Conservation (phyloP, 2,329 filamentous ascomycete species). For the Thelonectria blattea region DNA sequence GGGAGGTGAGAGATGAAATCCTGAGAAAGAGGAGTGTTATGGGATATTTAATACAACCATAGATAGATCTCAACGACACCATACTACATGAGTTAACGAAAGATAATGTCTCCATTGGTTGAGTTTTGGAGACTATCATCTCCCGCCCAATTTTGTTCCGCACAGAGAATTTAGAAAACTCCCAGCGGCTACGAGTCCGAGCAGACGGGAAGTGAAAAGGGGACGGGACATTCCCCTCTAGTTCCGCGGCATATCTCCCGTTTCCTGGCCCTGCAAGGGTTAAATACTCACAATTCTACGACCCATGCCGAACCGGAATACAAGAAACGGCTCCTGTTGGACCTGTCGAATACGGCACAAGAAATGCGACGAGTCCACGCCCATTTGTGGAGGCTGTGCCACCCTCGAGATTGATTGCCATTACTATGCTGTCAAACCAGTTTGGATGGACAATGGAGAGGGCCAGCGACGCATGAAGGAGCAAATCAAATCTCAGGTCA, state of each 20-base stretch:
- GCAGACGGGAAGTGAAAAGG: neutral
- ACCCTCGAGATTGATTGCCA: slow-evolving; percentile 56
- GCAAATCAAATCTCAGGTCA: slow-evolving; percentile 34
- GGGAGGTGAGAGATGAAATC: too few relatives aligned
- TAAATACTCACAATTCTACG: neutral
- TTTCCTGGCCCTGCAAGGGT: neutral
- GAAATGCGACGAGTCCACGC: slow-evolving; percentile 55
- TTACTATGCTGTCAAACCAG: slow-evolving; percentile 50
- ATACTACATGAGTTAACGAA: too few relatives aligned
- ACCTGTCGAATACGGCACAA: slow-evolving; percentile 61
- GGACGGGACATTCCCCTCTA: neutral
- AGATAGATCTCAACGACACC: too few relatives aligned
- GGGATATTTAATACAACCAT: too few relatives aligned
- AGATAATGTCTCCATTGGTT: too few relatives aligned
- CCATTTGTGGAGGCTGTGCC: slow-evolving; percentile 51
- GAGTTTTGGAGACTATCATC: neutral
- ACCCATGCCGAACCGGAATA: slow-evolving; percentile 1
- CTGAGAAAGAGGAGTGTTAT: too few relatives aligned
- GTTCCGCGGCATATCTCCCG: neutral
- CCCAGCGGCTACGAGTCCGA: neutral
- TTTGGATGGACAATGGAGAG: slow-evolving; percentile 52
- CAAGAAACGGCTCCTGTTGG: slow-evolving; percentile 47
- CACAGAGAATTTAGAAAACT: neutral
- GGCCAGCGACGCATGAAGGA: slow-evolving; percentile 31
- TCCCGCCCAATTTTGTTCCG: neutral